Evolutionary conservation across 2,329 filamentous ascomycete genomes (phyloP), one percentile per base, ranked within the genome.

Genomic region (Septoria linicola): DNA sequence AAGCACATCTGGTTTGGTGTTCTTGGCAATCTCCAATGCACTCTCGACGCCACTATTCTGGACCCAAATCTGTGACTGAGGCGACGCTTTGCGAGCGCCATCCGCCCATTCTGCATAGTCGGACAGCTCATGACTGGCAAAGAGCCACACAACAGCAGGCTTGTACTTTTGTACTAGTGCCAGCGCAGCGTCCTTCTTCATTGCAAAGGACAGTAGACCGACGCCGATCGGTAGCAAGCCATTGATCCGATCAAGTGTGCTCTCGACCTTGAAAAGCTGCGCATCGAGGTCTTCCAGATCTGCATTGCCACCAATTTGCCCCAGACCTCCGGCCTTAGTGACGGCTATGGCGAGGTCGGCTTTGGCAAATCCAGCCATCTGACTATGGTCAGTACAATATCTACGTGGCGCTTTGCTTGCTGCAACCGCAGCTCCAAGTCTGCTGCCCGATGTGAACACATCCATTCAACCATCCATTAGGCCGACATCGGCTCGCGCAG

Each of bases 111-210:
- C 63, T 13, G 49, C 51, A 53, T 69, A 64, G 32, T 75, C 70
- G n/a, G 69, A 65, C 13, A 68, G 53, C 6, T 73, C 64, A 5
- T 53, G 46, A 1, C 82, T 80, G 1, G 83, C 84, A 62, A 87
- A 87, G 30, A 88, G 74, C 84, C 85, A 88, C 7, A 84, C 74
- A 0, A 81, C 83, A 1, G 76, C 78, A 1, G 83, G 83, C 0
- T 68, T 68, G 65, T 82, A 77, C n/a, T 71, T 68, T 14, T 63
- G 59, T 10, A 88, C 69, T 6, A 85, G 58, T 1, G 76, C 75
- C 1, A 80, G 62, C 1, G 81, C 63, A 3, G 72, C 70, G 21
- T 68, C 64, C 42, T 76, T 58, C 8, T 59, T 53, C 8, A 59
- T 52, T 17, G 65, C 52, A 65, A 72, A 80, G 17, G 80, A 77